Evolutionary conservation across 306 rosid species (phyloP), one percentile per base, ranked within the genome.

Genomic region (Sophora flavescens): DNA sequence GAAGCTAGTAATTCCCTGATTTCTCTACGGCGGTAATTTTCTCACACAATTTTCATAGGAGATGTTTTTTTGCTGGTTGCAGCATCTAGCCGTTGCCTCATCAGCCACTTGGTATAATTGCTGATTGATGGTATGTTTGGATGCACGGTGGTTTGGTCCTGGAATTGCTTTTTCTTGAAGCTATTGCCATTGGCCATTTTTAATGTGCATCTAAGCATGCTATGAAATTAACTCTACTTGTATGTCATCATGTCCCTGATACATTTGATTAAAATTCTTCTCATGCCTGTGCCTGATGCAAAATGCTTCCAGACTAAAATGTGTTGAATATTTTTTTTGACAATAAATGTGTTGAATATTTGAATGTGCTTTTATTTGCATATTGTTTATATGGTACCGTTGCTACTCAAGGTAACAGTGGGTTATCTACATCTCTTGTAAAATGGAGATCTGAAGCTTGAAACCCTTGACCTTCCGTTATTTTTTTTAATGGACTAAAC

Each of bases 241-340:
- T 73, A 78, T 66, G 70, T 14, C 59, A 78, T 73, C 56, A 50
- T 70, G 54, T 39, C 35, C 69, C 38, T 68, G 22, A 61, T 44
- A 51, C 71, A 64, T 78, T 33, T 67, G 22, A 22, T 22, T 60
- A 45, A 56, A 68, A 59, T 39, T 72, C 38, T 76, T 68, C 36
- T 81, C 36, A 63, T 74, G 35, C 70, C 6, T 58, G 53, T 66
- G 72, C 52, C 61, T 82, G 63, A 67, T 78, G 56, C 65, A 79
- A 69, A 67, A 28, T 63, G 76, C 60, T 75, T 80, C 48, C 17
- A 70, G 56, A 70, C 72, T 69, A 56, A 42, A 61, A 64, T 52
- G 45, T 70, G 57, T 75, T 70, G 67, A 79, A 75, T 75, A 52
- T 33, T 84, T 75, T n/a, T n/a, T n/a, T n/a, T n/a, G n/a, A n/a